Conservation (phyloP, 2,329 filamentous ascomycete species). For the Kalmusia sp. region DNA sequence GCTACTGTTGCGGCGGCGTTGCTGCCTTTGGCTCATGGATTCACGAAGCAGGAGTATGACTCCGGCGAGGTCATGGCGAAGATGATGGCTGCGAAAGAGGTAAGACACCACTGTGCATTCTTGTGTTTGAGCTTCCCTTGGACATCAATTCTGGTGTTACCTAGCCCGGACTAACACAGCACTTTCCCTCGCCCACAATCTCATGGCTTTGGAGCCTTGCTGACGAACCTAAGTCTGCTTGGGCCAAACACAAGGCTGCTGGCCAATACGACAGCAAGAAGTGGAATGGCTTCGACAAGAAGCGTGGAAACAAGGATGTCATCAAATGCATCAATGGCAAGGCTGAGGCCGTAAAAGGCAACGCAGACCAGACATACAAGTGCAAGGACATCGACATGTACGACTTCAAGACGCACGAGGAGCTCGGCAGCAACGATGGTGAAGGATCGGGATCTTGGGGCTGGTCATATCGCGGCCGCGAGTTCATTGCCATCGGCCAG, state of each 20-base stretch:
- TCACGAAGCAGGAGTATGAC: slow-evolving; percentile 37
- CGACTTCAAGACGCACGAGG: slow-evolving; percentile 63
- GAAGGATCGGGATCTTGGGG: slow-evolving; percentile 59
- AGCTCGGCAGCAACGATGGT: slow-evolving; percentile 56
- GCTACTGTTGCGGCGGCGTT: slow-evolving; percentile 35
- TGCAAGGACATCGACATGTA: slow-evolving; percentile 60
- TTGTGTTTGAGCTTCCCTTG: too few species aligned
- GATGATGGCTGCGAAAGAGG: slow-evolving; percentile 45
- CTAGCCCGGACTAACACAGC: too few species aligned
- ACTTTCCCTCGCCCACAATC: too few species aligned
- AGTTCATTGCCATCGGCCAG: slow-evolving; percentile 63
- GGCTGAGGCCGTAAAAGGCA: slow-evolving; percentile 46
- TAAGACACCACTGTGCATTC: slow-evolving; percentile 14
- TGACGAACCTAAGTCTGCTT: slow-evolving; percentile 32
- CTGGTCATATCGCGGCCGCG: slow-evolving; percentile 60
- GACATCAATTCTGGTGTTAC: too few species aligned
- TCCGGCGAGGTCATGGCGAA: slow-evolving; percentile 43
- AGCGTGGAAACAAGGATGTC: slow-evolving; percentile 33
- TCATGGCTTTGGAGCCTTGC: neutral
- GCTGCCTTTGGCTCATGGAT: slow-evolving; percentile 39
- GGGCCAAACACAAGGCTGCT: slow-evolving; percentile 39
- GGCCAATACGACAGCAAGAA: slow-evolving; percentile 39
- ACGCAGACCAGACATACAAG: slow-evolving; percentile 49
- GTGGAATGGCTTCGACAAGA: slow-evolving; percentile 40
- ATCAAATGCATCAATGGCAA: slow-evolving; percentile 44